Base-by-base conservation (phyloP, 805 yeast genomes). In the Teunomyces aglyptinius region DNA sequence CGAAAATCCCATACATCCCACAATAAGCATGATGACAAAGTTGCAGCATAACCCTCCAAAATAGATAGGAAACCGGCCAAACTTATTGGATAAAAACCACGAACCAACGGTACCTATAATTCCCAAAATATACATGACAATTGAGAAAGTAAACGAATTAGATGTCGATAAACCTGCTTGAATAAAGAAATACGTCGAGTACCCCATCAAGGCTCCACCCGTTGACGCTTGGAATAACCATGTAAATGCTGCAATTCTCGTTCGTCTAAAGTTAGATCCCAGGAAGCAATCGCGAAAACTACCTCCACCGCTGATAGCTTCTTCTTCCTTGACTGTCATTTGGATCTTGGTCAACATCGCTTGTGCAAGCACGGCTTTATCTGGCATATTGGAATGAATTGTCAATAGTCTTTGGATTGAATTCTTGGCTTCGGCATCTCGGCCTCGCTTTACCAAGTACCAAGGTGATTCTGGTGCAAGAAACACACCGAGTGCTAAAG, bases 391-490 rank as follows among this genome's bases (percentile, higher is more conserved):
- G 28, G 56, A 57, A 45, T 63, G 59, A 20, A 59, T 65, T 22
- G 70, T 57, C 33, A 70, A 52, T 24, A 75, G 67, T 51, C 75
- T 64, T 41, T 47, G 51, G 39, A 76, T 44, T 6, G 77, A 60
- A 44, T 58, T 36, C 57, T 65, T 68, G n/a, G 86, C 85, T 16
- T 71, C 70, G 3, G 49, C 61, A 18, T 49, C 34, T 43, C 55
- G 55, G 12, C 71, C 72, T 24, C 62, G 62, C 47, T 64, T 70
- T 24, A 66, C 67, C 45, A 73, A 59, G 73, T 69, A 73, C 75
- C 76, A 74, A 10, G 80, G 80, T 10, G 77, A 71, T 42, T 75
- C 78, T 1, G 79, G 78, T 16, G 76, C 72, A n/a, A 71, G 54
- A 45, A 46, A 67, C 20, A 70, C 64, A 38, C 64, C 66, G 27